These are phyloP conservation scores for Sugiyamaella valdiviana DNA, from an alignment of 805 yeast species.

Conservation along the genomic window DNA sequence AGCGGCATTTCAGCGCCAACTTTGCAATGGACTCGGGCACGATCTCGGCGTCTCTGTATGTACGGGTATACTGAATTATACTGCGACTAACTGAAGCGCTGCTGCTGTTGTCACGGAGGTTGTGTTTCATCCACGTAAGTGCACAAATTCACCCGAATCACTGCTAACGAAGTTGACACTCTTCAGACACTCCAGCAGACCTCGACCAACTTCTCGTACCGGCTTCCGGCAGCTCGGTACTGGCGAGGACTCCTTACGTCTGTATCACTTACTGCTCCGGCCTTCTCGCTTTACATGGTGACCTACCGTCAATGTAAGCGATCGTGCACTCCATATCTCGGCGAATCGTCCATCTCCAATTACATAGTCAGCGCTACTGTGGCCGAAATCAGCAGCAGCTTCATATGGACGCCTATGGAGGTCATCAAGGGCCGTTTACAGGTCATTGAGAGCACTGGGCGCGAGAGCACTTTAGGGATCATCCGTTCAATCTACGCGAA, in stretches of 20 bases:
- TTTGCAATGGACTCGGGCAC: slow-evolving; percentile 31
- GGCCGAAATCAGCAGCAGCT: slow-evolving; percentile 35
- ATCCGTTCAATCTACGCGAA: slow-evolving; percentile 17
- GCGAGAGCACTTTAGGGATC: slow-evolving; percentile 14
- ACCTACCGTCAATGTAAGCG: slow-evolving; percentile 35
- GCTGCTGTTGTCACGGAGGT: slow-evolving; percentile 17
- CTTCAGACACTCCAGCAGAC: slow-evolving; percentile 38
- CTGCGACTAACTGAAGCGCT: slow-evolving; percentile 1
- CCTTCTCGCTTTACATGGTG: slow-evolving; percentile 37
- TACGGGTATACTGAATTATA: background rate
- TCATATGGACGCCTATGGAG: slow-evolving; percentile 42
- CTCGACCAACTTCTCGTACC: slow-evolving; percentile 30
- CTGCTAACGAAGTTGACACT: slow-evolving; percentile 30
- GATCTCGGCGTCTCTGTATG: slow-evolving; percentile 35
- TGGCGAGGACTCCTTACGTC: slow-evolving; percentile 38
- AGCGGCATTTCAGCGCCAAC: too few relatives aligned
- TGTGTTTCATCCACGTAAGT: slow-evolving; percentile 17
- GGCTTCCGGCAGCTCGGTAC: slow-evolving; percentile 33
- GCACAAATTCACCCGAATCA: too few relatives aligned
- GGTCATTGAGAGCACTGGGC: slow-evolving; percentile 21
- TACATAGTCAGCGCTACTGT: slow-evolving; percentile 34
- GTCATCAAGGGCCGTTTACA: slow-evolving; percentile 40
- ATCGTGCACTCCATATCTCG: slow-evolving; percentile 31
- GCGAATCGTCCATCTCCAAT: slow-evolving; percentile 31
- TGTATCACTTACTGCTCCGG: slow-evolving; percentile 36